A percentile compares a stretch with the other conserved stretches of the same genome.
Conservation (phyloP, 352 stramenopile genomes). For the Phytophthora nicotianae region DNA sequence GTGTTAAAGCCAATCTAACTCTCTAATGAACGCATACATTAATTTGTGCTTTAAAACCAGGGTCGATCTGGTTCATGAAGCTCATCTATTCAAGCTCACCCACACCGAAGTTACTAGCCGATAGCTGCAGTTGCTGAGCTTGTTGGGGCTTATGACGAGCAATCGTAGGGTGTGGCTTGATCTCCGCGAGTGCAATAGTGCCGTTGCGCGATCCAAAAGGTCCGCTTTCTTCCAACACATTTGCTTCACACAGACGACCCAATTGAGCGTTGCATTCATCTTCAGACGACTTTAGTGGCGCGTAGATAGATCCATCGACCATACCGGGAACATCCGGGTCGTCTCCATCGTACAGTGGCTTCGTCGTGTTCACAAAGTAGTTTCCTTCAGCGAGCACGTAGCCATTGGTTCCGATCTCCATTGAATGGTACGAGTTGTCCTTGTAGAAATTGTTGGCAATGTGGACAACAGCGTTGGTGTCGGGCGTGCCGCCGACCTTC, state of each 20-base stretch:
- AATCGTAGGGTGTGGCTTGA: constrained; percentile 10
- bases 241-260: constrained; percentile 5
- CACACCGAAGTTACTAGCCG: constrained; percentile 16
- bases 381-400: constrained; percentile 17
- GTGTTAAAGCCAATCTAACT: neutral
- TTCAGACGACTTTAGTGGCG: constrained; percentile 6
- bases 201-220: constrained; percentile 11
- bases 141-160: neutral
- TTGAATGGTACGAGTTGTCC: constrained; percentile 13
- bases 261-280: constrained; percentile 10
- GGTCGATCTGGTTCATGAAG: too few relatives aligned
- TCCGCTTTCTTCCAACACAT: constrained; percentile 12
- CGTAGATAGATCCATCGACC: constrained; percentile 10
- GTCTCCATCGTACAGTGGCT: constrained; percentile 16
- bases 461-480: constrained; percentile 2
- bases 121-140: constrained; percentile 11
- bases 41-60: neutral
- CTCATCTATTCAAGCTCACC: constrained; percentile 8
- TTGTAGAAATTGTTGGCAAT: constrained; percentile 11
- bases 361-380: constrained; percentile 14
- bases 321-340: constrained; percentile 15
- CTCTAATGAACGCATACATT: constrained; percentile 5
- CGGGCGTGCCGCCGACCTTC: constrained; percentile 4
- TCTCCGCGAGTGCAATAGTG: constrained; percentile 3
- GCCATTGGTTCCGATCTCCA: constrained; percentile 11